These are phyloP conservation scores for Rhizophagus sp. DNA, from an alignment of 192 early-diverging fungal species.

Conservation along the genomic window DNA sequence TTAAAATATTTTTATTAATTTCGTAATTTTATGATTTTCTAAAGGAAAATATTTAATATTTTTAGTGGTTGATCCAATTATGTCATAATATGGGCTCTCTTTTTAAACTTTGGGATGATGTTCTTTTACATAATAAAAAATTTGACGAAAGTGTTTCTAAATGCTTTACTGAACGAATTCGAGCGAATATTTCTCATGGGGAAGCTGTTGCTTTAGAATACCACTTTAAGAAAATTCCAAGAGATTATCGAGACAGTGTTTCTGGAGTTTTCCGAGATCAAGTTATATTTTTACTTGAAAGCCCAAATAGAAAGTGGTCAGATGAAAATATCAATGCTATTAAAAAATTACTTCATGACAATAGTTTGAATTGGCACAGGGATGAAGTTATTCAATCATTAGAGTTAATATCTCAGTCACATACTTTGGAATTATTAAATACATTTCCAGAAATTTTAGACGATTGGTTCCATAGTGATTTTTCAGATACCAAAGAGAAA, in stretches of 20 bases:
- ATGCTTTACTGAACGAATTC: neutral
- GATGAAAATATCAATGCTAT: neutral
- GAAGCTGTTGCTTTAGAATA: neutral
- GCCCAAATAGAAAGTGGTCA: neutral
- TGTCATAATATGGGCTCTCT: neutral
- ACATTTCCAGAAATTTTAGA: neutral
- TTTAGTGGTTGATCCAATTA: slow-evolving; percentile 9
- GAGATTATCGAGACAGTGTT: neutral
- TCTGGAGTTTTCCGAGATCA: neutral
- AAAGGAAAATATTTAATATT: neutral
- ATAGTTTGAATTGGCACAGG: neutral
- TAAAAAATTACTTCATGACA: neutral
- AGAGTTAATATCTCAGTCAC: neutral
- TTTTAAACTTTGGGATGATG: neutral
- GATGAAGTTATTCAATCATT: neutral
- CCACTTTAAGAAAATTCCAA: neutral
- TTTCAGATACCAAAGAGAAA: neutral
- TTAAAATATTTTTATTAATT: neutral
- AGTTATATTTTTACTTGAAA: neutral
- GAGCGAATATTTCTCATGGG: neutral
- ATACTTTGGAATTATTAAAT: neutral
- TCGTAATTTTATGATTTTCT: neutral
- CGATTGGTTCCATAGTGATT: neutral
- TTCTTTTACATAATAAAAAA: neutral
- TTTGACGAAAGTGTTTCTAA: neutral